Conservation (phyloP, 495 filamentous ascomycete species). For the Astrocystis sublimbata region DNA sequence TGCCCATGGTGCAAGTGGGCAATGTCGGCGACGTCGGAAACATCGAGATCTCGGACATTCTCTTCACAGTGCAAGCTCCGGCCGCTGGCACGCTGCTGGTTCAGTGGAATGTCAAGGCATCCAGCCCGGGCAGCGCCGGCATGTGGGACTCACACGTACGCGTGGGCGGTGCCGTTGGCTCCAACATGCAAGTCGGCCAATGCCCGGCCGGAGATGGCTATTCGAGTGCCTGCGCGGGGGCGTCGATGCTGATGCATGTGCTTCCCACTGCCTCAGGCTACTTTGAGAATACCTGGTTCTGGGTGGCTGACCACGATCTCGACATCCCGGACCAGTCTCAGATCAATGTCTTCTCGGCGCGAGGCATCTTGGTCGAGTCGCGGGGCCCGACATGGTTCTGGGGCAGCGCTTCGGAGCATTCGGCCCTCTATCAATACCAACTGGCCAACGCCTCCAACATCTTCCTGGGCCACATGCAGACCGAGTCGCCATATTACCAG, state of each 20-base stretch:
- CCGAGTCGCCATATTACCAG: background rate
- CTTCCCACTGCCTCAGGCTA: background rate
- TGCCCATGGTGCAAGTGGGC: conserved; percentile 51
- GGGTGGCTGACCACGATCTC: background rate
- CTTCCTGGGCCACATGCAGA: background rate
- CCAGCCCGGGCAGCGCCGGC: conserved; percentile 16
- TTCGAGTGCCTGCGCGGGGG: background rate
- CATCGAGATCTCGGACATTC: conserved; percentile 52
- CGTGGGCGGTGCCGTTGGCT: conserved; percentile 59
- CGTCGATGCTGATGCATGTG: background rate
- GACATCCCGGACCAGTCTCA: background rate
- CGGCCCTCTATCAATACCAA: background rate
- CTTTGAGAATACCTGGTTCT: background rate
- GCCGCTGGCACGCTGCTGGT: conserved; percentile 36
- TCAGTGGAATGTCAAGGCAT: conserved; percentile 34
- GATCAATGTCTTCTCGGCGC: background rate
- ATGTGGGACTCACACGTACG: conserved; percentile 37
- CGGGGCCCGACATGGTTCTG: background rate
- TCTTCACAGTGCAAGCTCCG: conserved; percentile 32
- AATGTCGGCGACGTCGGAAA: conserved; percentile 49
- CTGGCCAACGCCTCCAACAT: background rate
- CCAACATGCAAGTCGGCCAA: conserved; percentile 59
- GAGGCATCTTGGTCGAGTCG: background rate
- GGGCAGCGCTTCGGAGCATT: background rate
- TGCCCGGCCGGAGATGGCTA: conserved; percentile 40